Evolutionary conservation across 2,329 filamentous ascomycete genomes (phyloP).

Genomic region (Fusarium nanum): DNA sequence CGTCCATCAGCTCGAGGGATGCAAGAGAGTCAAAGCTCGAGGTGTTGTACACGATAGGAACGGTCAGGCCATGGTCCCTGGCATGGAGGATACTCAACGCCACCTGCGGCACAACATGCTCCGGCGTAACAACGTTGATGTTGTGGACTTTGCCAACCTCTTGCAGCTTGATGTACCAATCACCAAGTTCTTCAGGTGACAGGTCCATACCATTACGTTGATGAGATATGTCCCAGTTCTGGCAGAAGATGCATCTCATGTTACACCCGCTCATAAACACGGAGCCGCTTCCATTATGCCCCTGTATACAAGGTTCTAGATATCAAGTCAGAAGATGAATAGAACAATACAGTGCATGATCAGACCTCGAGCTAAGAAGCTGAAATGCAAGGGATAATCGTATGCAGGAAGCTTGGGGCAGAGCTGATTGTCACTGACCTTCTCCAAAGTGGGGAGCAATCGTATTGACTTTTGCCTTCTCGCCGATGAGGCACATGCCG

Average conservation of each 20-base stretch:
- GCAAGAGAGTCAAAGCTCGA: conserved; percentile 82
- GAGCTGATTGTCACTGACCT: conserved; percentile 55
- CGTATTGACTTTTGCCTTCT: conserved; percentile 81
- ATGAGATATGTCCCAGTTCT: conserved; percentile 87
- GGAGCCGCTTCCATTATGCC: conserved; percentile 81
- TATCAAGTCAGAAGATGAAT: conserved; percentile 3
- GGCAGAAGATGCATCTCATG: conserved; percentile 79
- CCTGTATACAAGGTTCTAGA: conserved; percentile 83
- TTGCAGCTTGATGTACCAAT: conserved; percentile 87
- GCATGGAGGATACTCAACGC: conserved; percentile 80
- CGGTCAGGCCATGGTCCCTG: conserved; percentile 72
- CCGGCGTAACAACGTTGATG: conserved; percentile 88
- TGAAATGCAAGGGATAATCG: conserved; percentile 25
- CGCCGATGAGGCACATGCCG: conserved; percentile 81
- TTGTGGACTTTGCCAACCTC: conserved; percentile 85
- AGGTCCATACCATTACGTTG: conserved; percentile 84
- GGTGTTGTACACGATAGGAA: conserved; percentile 88
- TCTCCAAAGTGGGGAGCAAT: conserved; percentile 90
- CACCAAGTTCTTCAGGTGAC: conserved; percentile 80
- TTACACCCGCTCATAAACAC: conserved; percentile 86
- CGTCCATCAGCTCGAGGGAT: conserved; percentile 78
- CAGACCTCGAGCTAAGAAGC: neutral
- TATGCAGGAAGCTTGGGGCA: conserved; percentile 5
- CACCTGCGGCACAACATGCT: conserved; percentile 88
- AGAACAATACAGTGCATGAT: neutral